These are phyloP conservation scores for Hemerocallis citrina DNA, from an alignment of 106 monocot species.

Conservation along the genomic window DNA sequence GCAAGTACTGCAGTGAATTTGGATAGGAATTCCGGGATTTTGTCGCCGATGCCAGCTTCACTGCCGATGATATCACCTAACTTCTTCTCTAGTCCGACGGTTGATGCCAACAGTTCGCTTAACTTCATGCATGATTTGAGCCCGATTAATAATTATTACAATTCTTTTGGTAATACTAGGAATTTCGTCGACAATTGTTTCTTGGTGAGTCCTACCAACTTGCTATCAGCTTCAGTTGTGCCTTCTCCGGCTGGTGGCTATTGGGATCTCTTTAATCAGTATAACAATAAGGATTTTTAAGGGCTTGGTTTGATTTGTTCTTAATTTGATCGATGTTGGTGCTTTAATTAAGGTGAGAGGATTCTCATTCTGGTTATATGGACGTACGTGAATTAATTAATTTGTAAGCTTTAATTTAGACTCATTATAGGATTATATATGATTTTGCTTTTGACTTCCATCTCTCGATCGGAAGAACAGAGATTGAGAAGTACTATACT, in stretches of 20 bases:
- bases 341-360: no score
- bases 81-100: conserved; percentile 10
- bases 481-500: no score
- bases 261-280: background rate
- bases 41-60: background rate
- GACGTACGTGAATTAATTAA: no score
- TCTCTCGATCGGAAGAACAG: no score
- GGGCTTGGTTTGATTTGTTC: no score
- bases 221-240: background rate
- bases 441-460: no score
- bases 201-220: conserved; percentile 2
- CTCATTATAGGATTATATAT: no score
- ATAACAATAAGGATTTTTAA: no score
- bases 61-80: background rate
- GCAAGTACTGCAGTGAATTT: background rate
- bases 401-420: no score
- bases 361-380: no score
- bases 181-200: background rate
- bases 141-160: background rate
- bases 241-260: background rate
- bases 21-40: background rate
- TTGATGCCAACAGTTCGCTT: background rate
- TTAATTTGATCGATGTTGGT: no score
- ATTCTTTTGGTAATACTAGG: no score
- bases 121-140: background rate